Percentiles rank a stretch among this genome's conserved stretches.
These are phyloP conservation scores for Heimioporus sp. DNA, from an alignment of 768 basidiomycete species.

Conservation along the genomic window DNA sequence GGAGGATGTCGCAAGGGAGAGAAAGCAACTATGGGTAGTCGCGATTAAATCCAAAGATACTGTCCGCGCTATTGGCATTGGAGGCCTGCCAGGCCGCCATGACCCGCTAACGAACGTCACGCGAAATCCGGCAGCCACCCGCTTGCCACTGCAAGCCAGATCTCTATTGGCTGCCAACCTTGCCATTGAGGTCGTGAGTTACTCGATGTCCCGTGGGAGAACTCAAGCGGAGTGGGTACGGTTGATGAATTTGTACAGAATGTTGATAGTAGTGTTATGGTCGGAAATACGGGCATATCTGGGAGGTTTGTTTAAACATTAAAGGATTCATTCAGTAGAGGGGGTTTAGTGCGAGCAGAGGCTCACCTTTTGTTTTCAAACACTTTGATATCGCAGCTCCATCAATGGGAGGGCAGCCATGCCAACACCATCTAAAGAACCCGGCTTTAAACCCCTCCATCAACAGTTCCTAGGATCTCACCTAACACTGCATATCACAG, in stretches of 20 bases:
- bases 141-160: slow-evolving; percentile 1
- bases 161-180: slow-evolving; percentile 1
- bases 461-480: slow-evolving; percentile 8
- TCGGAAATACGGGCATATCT: too few relatives aligned
- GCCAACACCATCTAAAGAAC: background rate
- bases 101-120: background rate
- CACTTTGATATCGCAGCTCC: background rate
- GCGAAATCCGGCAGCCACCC: background rate
- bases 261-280: too few relatives aligned
- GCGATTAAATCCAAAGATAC: background rate
- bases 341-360: too few relatives aligned
- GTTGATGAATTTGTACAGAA: background rate
- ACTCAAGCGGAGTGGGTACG: background rate
- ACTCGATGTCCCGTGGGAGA: background rate
- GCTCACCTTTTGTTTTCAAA: background rate
- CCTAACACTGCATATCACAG: slow-evolving; percentile 17
- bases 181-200: slow-evolving; percentile 18
- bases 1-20: background rate
- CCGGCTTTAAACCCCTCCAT: background rate
- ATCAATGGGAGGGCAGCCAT: background rate
- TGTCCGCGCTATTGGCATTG: slow-evolving; percentile 1
- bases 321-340: too few relatives aligned
- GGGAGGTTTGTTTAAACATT: too few relatives aligned
- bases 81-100: slow-evolving; percentile 8
- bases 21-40: background rate